Evolutionary conservation across 306 rosid species (phyloP).

Genomic region (Luffa acutangula): DNA sequence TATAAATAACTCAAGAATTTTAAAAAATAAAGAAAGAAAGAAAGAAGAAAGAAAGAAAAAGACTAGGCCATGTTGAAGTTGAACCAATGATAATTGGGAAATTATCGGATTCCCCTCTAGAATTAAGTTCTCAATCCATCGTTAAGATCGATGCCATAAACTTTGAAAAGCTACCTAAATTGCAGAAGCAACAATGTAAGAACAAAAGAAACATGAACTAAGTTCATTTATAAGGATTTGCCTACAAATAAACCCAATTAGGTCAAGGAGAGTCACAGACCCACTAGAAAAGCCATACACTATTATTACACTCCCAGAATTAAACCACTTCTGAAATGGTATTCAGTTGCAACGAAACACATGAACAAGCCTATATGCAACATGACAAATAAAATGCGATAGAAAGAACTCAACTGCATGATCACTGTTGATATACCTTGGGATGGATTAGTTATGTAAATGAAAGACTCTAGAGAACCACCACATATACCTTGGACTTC

Average conservation of each 20-base stretch:
- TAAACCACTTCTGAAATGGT: not conserved
- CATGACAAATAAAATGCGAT: not conserved
- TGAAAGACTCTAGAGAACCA: not conserved
- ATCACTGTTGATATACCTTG: not conserved
- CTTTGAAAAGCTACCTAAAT: not conserved
- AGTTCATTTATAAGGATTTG: not conserved
- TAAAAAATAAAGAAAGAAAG: too few species aligned
- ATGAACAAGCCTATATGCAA: not conserved
- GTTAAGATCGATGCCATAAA: not conserved
- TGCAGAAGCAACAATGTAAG: not conserved
- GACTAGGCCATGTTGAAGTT: not conserved
- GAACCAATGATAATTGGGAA: not conserved
- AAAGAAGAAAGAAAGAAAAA: too few species aligned
- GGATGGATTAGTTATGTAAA: not conserved
- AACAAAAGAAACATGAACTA: not conserved
- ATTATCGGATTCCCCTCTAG: not conserved
- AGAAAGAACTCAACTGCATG: not conserved
- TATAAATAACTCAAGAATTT: not conserved
- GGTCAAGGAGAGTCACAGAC: not conserved
- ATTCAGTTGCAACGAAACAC: not conserved
- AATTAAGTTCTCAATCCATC: not conserved
- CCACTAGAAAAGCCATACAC: not conserved
- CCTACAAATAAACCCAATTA: not conserved
- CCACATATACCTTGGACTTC: constrained; percentile 62
- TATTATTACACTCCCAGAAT: not conserved